Evolutionary conservation across 331 rosid species (phyloP).

Genomic region (Acacia concinna): DNA sequence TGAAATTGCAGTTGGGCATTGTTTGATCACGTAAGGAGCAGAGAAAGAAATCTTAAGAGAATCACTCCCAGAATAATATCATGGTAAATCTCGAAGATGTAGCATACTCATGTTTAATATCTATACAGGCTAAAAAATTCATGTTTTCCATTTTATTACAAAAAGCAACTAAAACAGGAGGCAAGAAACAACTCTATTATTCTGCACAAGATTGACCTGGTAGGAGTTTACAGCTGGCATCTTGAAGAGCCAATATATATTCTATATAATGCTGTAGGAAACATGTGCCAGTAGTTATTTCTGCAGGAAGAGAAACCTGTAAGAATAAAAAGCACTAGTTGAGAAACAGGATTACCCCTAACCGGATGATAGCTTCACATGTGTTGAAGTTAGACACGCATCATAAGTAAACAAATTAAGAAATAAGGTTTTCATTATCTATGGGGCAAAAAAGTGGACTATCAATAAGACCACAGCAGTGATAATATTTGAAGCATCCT

Average conservation of each 20-base stretch:
- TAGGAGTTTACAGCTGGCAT: constrained; percentile 55
- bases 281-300: constrained; percentile 72
- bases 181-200: constrained; percentile 4
- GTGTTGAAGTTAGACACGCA: constrained; percentile 3
- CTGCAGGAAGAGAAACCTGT: constrained; percentile 98
- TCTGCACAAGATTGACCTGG: constrained; percentile 47
- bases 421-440: neutral
- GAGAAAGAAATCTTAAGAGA: neutral
- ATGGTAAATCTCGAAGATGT: neutral
- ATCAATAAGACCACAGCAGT: constrained; percentile 3
- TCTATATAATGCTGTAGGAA: constrained; percentile 84
- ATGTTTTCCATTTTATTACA: neutral
- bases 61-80: neutral
- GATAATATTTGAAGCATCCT: constrained; percentile 10
- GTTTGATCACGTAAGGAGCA: neutral
- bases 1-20: constrained; percentile 1
- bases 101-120: neutral
- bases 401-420: neutral
- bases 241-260: constrained; percentile 80
- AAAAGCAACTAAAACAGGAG: constrained; percentile 20
- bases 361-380: constrained; percentile 10
- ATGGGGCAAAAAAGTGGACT: constrained; percentile 1
- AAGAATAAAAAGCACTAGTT: constrained; percentile 26
- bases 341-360: constrained; percentile 15
- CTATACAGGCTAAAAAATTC: neutral